phyloP scores from a whole-genome alignment of 192 early-diverging fungal species.

The Coemansia sp. region DNA sequence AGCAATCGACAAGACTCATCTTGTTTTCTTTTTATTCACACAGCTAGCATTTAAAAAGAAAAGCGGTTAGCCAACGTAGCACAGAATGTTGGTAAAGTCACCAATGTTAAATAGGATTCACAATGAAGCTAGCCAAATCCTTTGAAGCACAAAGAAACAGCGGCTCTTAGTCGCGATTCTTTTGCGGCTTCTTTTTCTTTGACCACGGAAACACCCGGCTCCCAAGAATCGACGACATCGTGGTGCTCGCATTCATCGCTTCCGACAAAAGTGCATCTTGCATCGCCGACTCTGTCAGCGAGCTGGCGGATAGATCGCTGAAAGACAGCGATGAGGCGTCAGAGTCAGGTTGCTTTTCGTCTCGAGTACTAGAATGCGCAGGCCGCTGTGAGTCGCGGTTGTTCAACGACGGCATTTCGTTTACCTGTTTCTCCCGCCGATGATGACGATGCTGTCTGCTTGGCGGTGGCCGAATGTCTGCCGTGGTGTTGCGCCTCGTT shows the following conservation, averaged over 20 bases:
- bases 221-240: slow-evolving; percentile 43
- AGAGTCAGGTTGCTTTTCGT: not conserved
- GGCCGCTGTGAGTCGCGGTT: not conserved
- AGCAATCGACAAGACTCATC: no score
- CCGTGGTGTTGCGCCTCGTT: not conserved
- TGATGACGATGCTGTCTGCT: not conserved
- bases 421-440: not conserved
- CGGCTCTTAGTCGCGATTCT: not conserved
- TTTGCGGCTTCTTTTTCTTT: slow-evolving; percentile 22
- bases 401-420: not conserved
- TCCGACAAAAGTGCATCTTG: slow-evolving; percentile 50
- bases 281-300: slow-evolving; percentile 51
- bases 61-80: no score
- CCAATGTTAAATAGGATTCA: no score
- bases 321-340: slow-evolving; percentile 38
- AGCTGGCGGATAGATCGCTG: slow-evolving; percentile 46
- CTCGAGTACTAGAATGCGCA: not conserved
- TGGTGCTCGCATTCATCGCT: slow-evolving; percentile 44
- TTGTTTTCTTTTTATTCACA: no score
- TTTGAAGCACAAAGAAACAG: no score
- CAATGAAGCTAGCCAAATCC: no score
- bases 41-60: no score
- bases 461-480: not conserved
- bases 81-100: no score
- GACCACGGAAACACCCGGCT: slow-evolving; percentile 53